These are phyloP conservation scores for Arctium lappa DNA, from an alignment of 129 eudicot species.

Conservation along the genomic window DNA sequence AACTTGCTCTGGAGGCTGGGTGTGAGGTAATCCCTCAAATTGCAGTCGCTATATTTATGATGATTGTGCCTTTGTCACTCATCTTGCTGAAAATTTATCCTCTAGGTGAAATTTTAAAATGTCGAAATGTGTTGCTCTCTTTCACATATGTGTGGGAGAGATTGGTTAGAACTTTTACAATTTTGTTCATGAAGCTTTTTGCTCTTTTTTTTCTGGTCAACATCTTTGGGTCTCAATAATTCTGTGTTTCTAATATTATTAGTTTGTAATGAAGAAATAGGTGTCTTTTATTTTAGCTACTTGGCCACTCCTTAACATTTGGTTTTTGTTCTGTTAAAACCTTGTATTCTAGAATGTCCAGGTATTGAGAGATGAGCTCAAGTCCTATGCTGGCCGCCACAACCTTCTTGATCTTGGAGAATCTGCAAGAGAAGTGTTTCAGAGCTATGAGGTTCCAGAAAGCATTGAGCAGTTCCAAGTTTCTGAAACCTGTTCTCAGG, in stretches of 20 bases:
- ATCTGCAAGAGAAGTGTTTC: slow-evolving; percentile 49
- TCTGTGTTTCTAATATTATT: neutral
- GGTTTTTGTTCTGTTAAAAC: neutral
- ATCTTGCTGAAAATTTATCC: neutral
- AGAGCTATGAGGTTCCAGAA: slow-evolving; percentile 53
- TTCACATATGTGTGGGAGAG: neutral
- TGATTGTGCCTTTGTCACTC: neutral
- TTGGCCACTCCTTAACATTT: neutral
- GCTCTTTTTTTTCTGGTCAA: neutral
- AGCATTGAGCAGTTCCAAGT: slow-evolving; percentile 63
- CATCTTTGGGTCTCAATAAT: neutral
- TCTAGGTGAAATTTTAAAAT: neutral
- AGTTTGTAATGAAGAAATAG: neutral
- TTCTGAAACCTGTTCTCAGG: slow-evolving; percentile 54
- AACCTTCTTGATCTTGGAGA: slow-evolving; percentile 63
- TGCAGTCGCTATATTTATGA: neutral
- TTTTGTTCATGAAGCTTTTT: neutral
- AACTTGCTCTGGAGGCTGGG: slow-evolving; percentile 81
- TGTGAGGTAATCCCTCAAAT: slow-evolving; percentile 61
- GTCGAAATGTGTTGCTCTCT: neutral
- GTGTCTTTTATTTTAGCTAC: neutral
- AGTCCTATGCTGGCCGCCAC: slow-evolving; percentile 54
- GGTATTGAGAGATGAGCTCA: slow-evolving; percentile 67
- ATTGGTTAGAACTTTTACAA: too few relatives aligned
- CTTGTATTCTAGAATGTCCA: slow-evolving; percentile 41